Percentiles rank a stretch among this genome's conserved stretches.
Conservation (phyloP, 257 asterid species). For the Avicennia marina region DNA sequence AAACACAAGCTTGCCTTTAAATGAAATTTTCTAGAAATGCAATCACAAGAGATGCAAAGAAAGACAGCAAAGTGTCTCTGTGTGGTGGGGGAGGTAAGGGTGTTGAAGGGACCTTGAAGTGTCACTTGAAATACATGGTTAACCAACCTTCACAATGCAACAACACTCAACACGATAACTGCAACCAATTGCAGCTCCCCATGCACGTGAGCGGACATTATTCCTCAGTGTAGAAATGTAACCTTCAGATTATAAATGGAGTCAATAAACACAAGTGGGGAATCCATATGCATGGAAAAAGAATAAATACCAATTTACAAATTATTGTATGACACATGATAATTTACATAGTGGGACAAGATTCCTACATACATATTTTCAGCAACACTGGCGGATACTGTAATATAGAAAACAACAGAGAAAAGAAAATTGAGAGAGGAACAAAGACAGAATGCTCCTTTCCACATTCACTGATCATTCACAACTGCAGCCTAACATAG, state of each 20-base stretch:
- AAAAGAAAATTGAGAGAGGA: no score
- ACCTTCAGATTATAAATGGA: slow-evolving; percentile 40
- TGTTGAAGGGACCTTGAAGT: slow-evolving; percentile 7
- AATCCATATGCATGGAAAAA: neutral
- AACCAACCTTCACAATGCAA: slow-evolving; percentile 76
- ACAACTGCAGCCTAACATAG: no score
- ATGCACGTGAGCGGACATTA: slow-evolving; percentile 94
- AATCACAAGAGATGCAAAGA: no score
- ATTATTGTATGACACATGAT: no score
- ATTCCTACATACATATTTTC: no score
- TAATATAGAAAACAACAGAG: no score
- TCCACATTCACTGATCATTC: no score
- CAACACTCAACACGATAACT: slow-evolving; percentile 92
- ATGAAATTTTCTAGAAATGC: slow-evolving; percentile 4
- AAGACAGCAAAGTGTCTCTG: no score
- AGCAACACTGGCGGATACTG: no score
- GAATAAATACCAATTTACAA: neutral
- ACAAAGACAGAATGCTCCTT: no score
- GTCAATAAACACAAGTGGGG: slow-evolving; percentile 3
- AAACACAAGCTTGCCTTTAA: neutral
- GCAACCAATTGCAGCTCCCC: slow-evolving; percentile 97
- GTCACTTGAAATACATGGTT: slow-evolving; percentile 14
- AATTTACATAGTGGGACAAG: no score
- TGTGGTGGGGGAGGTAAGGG: neutral
- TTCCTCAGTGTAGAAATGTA: slow-evolving; percentile 87